Conservation (phyloP, 208 protist species). For the Trypanosoma scelopori region DNA sequence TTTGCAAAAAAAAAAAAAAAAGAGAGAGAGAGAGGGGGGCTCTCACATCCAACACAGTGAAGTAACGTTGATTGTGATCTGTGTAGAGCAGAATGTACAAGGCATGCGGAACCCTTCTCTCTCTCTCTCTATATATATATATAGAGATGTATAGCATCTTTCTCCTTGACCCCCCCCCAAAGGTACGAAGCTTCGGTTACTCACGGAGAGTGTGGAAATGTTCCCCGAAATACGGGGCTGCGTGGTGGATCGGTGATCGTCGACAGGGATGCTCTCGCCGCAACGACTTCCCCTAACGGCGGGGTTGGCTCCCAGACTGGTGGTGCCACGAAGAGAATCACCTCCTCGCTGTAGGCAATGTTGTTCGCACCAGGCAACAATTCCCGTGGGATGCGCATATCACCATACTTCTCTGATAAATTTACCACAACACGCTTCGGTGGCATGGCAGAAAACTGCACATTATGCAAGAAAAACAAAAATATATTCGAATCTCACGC, state of each 20-base stretch:
- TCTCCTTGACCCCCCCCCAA: not conserved
- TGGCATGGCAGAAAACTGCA: constrained; percentile 8
- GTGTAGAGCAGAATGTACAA: no score
- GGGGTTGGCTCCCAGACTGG: not conserved
- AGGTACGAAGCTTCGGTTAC: not conserved
- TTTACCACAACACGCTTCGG: constrained; percentile 23
- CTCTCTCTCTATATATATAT: no score
- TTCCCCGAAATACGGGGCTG: constrained; percentile 12
- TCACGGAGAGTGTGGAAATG: not conserved
- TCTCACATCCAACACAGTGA: not conserved
- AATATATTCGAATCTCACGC: not conserved
- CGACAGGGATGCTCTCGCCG: constrained; percentile 4
- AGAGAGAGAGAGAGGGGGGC: no score
- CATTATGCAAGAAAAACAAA: constrained; percentile 15
- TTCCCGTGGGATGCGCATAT: constrained; percentile 26
- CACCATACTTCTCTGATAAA: constrained; percentile 24
- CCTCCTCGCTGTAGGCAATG: constrained; percentile 16
- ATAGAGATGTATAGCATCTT: no score
- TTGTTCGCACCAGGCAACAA: constrained; percentile 18
- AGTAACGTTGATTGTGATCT: no score
- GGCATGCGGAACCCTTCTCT: no score
- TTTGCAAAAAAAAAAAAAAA: no score
- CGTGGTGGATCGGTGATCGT: not conserved
- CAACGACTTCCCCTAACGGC: constrained; percentile 5
- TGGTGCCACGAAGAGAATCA: constrained; percentile 15